Evolutionary conservation across 192 early-diverging fungal species (phyloP), one percentile per base, ranked within the genome.

Genomic region (Coemansia javaensis): DNA sequence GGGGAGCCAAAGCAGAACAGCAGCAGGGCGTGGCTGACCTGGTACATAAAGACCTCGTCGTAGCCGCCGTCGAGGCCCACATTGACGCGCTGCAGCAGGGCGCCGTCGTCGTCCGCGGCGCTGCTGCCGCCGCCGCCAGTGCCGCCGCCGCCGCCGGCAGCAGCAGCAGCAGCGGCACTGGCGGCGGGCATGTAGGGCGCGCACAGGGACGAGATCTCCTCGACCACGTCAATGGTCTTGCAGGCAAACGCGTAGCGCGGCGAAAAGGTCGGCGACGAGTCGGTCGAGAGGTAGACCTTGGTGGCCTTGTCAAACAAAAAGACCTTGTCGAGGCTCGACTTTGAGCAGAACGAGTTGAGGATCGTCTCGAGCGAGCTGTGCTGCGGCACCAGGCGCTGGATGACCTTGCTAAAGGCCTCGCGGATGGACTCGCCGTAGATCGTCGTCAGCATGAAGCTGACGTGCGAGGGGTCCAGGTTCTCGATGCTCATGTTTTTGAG

Each of bases 251-350:
- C 86, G 68, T 94, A 98, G 5, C 83, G 80, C 52, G 91, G 90
- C 49, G 85, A 75, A 31, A 88, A 85, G n/a, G 85, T 85, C 5
- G 95, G 94, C 8, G 93, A 91, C 46, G 82, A 83, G 48, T 98
- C 95, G 5, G 90, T 97, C 4, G 95, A 91, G 46, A 98, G 83
- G 59, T 97, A 98, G 23, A 97, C 85, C 57, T 94, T 94, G 14
- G 89, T 87, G 22, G 77, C 37, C 5, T 85, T 77, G 59, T 98
- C 95, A 52, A 98, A 93, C 40, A 98, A 68, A 56, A 93, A 97
- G 17, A 90, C 91, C 63, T 98, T 98, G 62, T 98, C 95, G 42
- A 98, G 88, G 8, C 88, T 86, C 17, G 94, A 94, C 51, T 94
- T 94, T 40, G 89, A 86, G 63, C 91, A 92, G 20, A 98, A 78